phyloP scores from a whole-genome alignment of 2,329 filamentous ascomycete species.

The Macrophomina tecta region DNA sequence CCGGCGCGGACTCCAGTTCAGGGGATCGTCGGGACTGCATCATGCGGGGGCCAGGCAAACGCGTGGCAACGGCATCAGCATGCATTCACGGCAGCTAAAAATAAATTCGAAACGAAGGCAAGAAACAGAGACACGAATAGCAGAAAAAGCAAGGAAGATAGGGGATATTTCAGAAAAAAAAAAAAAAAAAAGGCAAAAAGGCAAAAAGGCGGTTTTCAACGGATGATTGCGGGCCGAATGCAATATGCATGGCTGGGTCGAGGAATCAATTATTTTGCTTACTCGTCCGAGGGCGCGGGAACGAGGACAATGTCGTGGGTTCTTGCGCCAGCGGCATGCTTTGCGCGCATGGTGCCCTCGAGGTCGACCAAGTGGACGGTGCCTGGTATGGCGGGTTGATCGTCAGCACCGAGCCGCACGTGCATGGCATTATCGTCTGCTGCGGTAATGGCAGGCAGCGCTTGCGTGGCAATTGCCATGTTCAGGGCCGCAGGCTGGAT shows the following conservation, averaged over 20 bases:
- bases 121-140: not conserved
- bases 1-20: slow-evolving; percentile 41
- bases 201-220: too few relatives aligned
- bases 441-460: slow-evolving; percentile 8
- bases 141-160: too few relatives aligned
- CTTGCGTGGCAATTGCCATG: slow-evolving; percentile 13
- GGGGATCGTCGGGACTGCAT: slow-evolving; percentile 39
- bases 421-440: slow-evolving; percentile 24
- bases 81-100: not conserved
- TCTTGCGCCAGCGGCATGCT: slow-evolving; percentile 44
- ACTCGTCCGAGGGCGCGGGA: slow-evolving; percentile 42
- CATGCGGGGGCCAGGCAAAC: not conserved
- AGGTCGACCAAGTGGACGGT: slow-evolving; percentile 53
- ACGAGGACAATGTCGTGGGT: slow-evolving; percentile 49
- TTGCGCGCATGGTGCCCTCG: slow-evolving; percentile 43
- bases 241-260: not conserved
- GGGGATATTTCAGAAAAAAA: too few relatives aligned
- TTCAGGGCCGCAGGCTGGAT: not conserved
- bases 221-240: not conserved
- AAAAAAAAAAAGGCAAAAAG: too few relatives aligned
- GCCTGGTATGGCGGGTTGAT: slow-evolving; percentile 40
- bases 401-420: not conserved
- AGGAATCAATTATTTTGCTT: not conserved
- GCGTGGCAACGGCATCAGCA: slow-evolving; percentile 1
- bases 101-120: not conserved